Conservation (phyloP, 2,329 filamentous ascomycete species). For the Coniochaeta prunicola region DNA sequence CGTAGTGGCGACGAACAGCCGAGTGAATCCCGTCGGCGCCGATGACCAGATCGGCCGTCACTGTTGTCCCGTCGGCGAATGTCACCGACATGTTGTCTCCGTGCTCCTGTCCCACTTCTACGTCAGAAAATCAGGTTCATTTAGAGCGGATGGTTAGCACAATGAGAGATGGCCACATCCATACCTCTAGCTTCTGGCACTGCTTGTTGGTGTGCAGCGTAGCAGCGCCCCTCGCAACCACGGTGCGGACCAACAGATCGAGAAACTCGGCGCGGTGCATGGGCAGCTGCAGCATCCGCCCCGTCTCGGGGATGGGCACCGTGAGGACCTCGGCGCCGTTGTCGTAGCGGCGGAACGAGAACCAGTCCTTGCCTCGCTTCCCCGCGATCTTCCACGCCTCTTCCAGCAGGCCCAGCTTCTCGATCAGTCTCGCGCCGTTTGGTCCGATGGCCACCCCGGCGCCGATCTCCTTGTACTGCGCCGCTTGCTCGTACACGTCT, state of each 20-base stretch:
- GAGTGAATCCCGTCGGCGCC: conserved; percentile 6
- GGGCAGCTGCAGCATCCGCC: background rate
- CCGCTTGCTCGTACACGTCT: background rate
- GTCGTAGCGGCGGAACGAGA: conserved; percentile 1
- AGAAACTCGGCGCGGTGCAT: conserved; percentile 2
- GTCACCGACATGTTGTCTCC: conserved; percentile 10
- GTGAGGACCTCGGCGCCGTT: conserved; percentile 1
- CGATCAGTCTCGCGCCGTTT: background rate
- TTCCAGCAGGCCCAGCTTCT: conserved; percentile 1
- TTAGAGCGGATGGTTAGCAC: too few species aligned
- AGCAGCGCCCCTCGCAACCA: background rate
- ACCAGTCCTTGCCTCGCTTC: conserved; percentile 2
- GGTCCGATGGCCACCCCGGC: conserved; percentile 1
- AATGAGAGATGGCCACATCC: background rate
- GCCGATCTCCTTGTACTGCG: conserved; percentile 1
- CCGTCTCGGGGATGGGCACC: background rate
- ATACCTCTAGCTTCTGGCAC: background rate
- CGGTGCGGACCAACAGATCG: background rate
- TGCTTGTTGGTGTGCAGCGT: conserved; percentile 1
- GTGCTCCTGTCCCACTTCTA: background rate
- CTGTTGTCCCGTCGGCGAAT: conserved; percentile 1
- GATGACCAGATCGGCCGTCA: conserved; percentile 4
- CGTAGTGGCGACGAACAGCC: conserved; percentile 3
- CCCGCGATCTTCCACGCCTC: conserved; percentile 1
- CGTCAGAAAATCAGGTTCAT: background rate